A percentile compares a stretch with the other conserved stretches of the same genome.
Conservation (phyloP, 176 grass and related monocot genomes). For the Eleusine coracana region DNA sequence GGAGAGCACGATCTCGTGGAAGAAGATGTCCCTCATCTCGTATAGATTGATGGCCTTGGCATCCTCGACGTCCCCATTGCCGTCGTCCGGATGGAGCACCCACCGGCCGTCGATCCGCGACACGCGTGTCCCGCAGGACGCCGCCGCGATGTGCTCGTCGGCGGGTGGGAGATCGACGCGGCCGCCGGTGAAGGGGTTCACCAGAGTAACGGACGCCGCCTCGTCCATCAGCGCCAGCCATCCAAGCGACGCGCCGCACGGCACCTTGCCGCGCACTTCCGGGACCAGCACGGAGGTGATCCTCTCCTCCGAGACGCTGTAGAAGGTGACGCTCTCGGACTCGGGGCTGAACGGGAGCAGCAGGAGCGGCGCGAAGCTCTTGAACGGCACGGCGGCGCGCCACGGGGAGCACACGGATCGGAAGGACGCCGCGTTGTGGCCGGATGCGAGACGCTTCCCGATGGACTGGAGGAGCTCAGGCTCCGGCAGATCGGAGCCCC, state of each 20-base stretch:
- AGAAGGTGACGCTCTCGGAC: not conserved
- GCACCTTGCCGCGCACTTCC: not conserved
- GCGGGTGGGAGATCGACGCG: conserved; percentile 22
- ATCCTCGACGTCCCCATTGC: not conserved
- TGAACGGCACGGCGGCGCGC: not conserved
- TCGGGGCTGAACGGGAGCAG: not conserved
- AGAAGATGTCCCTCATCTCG: not conserved
- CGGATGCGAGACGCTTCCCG: not conserved
- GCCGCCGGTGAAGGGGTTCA: conserved; percentile 37
- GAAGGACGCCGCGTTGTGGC: not conserved
- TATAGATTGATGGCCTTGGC: not conserved
- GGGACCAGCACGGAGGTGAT: not conserved
- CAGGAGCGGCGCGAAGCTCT: not conserved
- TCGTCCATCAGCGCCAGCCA: conserved; percentile 37
- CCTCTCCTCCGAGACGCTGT: not conserved
- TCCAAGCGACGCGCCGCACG: conserved; percentile 10
- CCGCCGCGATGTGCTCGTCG: not conserved
- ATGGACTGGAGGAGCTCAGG: not conserved
- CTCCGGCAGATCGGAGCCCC: not conserved
- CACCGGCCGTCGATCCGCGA: not conserved
- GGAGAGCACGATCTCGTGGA: conserved; percentile 32
- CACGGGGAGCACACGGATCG: not conserved
- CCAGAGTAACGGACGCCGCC: conserved; percentile 22
- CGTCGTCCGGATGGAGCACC: not conserved
- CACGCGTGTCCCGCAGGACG: not conserved